phyloP scores from a whole-genome alignment of 345 rosid species.

The Ceriops zippeliana region DNA sequence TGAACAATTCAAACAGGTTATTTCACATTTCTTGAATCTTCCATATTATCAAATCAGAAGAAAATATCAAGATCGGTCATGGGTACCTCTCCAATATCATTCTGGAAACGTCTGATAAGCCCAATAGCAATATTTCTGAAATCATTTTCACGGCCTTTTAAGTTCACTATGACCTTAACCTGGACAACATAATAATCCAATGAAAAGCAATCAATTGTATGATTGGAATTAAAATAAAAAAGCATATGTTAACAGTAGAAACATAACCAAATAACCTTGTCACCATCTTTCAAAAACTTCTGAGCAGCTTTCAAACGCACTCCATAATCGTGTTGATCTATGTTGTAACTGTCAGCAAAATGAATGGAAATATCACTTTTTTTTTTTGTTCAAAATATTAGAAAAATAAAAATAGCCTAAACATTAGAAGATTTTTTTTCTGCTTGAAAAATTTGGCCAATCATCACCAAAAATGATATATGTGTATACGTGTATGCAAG shows the following conservation, averaged over 20 bases:
- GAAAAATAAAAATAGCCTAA: not conserved
- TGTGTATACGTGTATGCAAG: not conserved
- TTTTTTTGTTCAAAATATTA: not conserved
- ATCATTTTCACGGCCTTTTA: slow-evolving; percentile 92
- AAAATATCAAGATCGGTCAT: not conserved
- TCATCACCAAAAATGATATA: not conserved
- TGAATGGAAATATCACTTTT: not conserved
- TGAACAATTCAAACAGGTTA: not conserved
- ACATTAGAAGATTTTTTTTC: not conserved
- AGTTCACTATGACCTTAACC: slow-evolving; percentile 88
- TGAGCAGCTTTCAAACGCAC: slow-evolving; percentile 83
- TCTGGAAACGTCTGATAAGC: slow-evolving; percentile 79
- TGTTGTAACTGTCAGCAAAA: slow-evolving; percentile 62
- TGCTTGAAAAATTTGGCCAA: not conserved
- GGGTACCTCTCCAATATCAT: slow-evolving; percentile 83
- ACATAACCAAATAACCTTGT: slow-evolving; percentile 58
- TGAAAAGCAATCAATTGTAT: slow-evolving; percentile 1
- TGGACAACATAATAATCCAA: slow-evolving; percentile 31
- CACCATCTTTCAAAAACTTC: slow-evolving; percentile 85
- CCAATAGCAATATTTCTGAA: slow-evolving; percentile 85
- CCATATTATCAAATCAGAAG: not conserved
- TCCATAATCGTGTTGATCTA: slow-evolving; percentile 86
- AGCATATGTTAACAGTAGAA: not conserved
- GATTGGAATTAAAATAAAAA: not conserved
- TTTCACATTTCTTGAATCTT: not conserved